phyloP scores from a whole-genome alignment of 2,329 filamentous ascomycete genomes.

The Aspergillus uvarum region DNA sequence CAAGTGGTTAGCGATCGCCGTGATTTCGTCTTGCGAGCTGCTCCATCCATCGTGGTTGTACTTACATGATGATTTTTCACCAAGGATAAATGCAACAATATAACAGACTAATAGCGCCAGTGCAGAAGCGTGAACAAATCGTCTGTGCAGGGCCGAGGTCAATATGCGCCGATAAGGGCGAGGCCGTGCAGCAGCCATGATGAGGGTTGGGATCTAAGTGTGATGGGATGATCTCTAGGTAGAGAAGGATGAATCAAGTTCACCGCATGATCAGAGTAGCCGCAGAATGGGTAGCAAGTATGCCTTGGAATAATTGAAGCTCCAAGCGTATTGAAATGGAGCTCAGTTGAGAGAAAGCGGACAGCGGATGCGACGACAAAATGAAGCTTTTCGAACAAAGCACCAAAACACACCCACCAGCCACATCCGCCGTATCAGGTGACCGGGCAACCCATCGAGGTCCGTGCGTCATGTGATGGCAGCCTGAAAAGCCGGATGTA shows the following conservation, averaged over 20 bases:
- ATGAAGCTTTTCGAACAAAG: conserved; percentile 31
- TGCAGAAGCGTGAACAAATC: conserved; percentile 76
- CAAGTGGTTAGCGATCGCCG: conserved; percentile 10
- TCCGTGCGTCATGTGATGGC: conserved; percentile 31
- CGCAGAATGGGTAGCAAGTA: background rate
- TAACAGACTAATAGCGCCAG: conserved; percentile 72
- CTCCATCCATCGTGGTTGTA: conserved; percentile 17
- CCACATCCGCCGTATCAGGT: conserved; percentile 27
- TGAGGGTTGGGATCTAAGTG: conserved; percentile 27
- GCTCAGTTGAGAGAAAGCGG: conserved; percentile 9
- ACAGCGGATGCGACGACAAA: conserved; percentile 20
- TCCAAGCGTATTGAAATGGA: background rate
- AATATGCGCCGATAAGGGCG: conserved; percentile 80
- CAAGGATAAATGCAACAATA: conserved; percentile 67
- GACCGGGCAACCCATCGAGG: conserved; percentile 16
- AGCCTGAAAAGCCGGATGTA: conserved; percentile 28
- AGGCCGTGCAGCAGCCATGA: conserved; percentile 40
- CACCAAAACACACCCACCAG: conserved; percentile 38
- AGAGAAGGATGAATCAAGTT: conserved; percentile 18
- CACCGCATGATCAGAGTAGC: conserved; percentile 24
- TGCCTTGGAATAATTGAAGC: background rate
- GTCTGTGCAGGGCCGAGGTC: conserved; percentile 80
- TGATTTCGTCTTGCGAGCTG: background rate
- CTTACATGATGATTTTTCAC: conserved; percentile 68
- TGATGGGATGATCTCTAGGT: conserved; percentile 20